Percentiles rank a stretch among this genome's conserved stretches.
phyloP scores from a whole-genome alignment of 371 early-diverging fungal species.

The Rhizomucor pusillus region DNA sequence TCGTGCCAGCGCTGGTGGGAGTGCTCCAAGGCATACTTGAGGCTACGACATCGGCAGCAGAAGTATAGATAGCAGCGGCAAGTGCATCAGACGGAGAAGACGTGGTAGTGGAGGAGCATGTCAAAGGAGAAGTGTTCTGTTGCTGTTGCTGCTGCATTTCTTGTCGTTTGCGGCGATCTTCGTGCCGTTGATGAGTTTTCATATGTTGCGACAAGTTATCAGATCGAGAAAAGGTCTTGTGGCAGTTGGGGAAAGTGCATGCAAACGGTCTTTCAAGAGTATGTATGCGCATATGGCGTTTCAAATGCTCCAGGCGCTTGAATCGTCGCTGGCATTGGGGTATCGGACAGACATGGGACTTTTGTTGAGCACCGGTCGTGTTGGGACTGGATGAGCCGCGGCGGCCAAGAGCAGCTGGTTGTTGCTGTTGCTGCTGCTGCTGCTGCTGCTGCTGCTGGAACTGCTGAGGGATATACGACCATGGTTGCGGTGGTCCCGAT shows the following conservation, averaged over 20 bases:
- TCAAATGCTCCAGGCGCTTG: constrained; percentile 86
- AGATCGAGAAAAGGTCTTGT: constrained; percentile 77
- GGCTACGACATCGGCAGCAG: no score
- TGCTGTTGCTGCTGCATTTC: constrained; percentile 23
- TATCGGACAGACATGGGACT: constrained; percentile 50
- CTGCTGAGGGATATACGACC: not conserved
- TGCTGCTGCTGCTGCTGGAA: not conserved
- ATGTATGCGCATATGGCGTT: constrained; percentile 88
- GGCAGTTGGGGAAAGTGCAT: constrained; percentile 67
- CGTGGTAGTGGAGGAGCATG: constrained; percentile 4
- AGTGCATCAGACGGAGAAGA: no score
- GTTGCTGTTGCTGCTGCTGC: constrained; percentile 3
- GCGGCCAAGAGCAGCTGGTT: not conserved
- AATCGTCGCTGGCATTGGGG: constrained; percentile 58
- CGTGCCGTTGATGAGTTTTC: constrained; percentile 55
- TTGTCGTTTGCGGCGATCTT: constrained; percentile 30
- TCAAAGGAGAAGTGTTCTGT: constrained; percentile 2
- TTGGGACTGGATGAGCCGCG: not conserved
- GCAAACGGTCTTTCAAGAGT: constrained; percentile 77
- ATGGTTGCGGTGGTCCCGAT: not conserved
- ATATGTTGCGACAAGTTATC: constrained; percentile 70
- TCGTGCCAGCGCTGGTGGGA: no score
- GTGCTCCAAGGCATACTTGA: not conserved
- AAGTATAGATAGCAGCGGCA: no score
- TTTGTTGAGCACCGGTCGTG: constrained; percentile 15